Percentiles rank a stretch among this genome's conserved stretches.
Evolutionary conservation across 2,329 filamentous ascomycete species (phyloP).

Genomic region (Magnaporthales sp.): DNA sequence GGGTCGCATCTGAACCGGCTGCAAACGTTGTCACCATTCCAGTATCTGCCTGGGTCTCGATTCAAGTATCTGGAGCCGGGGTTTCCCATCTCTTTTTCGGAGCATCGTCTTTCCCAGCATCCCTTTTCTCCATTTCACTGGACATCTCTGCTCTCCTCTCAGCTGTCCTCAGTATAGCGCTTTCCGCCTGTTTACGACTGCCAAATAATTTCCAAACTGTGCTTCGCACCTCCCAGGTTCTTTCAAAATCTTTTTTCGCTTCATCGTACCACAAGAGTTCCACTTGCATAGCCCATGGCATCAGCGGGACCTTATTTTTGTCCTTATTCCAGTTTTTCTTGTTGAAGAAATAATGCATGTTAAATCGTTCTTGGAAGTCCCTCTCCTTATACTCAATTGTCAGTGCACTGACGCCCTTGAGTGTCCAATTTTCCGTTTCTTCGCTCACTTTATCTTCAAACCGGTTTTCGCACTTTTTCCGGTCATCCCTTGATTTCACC

Average conservation of each 20-base stretch:
- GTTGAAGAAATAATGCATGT: neutral
- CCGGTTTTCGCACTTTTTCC: neutral
- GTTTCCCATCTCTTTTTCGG: neutral
- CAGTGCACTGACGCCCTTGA: neutral
- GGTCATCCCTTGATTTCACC: neutral
- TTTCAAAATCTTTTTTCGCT: too few relatives aligned
- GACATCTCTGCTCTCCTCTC: neutral
- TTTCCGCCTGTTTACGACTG: too few relatives aligned
- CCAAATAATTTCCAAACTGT: too few relatives aligned
- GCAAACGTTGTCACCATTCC: neutral
- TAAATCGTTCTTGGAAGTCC: neutral
- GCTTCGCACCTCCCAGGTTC: too few relatives aligned
- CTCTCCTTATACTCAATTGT: neutral
- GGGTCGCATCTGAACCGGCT: neutral
- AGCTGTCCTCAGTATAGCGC: too few relatives aligned
- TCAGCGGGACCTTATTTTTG: too few relatives aligned
- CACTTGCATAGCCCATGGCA: too few relatives aligned
- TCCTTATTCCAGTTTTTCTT: neutral
- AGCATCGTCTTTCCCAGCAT: too few relatives aligned
- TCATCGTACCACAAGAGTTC: too few relatives aligned
- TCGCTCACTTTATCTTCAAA: neutral
- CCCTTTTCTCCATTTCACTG: neutral
- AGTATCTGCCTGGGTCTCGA: neutral
- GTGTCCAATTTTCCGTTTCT: neutral
- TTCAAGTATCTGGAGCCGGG: neutral